A percentile compares a stretch with the other conserved stretches of the same genome.
These are phyloP conservation scores for Haplographium delicatum DNA, from an alignment of 495 filamentous ascomycete species.

Conservation along the genomic window DNA sequence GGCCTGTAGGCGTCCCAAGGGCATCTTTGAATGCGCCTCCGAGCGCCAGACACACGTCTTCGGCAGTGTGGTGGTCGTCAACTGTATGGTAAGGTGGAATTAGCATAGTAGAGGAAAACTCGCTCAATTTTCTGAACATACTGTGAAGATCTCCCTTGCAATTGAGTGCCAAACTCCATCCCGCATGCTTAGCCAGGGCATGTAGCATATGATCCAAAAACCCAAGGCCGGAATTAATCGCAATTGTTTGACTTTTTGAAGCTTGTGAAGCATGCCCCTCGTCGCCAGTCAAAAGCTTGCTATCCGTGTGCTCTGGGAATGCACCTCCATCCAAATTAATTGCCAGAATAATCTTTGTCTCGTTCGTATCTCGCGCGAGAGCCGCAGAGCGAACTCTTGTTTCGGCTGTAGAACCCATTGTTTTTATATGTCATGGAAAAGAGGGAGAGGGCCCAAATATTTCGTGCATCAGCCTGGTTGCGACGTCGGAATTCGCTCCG, in stretches of 20 bases:
- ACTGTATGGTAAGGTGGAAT: constrained; percentile 55
- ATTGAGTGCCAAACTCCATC: constrained; percentile 78
- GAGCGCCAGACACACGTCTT: constrained; percentile 91
- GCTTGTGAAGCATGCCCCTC: constrained; percentile 74
- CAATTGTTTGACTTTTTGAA: constrained; percentile 75
- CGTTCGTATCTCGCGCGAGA: constrained; percentile 84
- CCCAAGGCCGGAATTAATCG: constrained; percentile 90
- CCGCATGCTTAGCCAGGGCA: constrained; percentile 89
- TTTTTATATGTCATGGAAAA: neutral
- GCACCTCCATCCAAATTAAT: constrained; percentile 87
- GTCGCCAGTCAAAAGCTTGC: constrained; percentile 34
- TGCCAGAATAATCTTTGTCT: constrained; percentile 92
- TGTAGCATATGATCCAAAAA: constrained; percentile 99
- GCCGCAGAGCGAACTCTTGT: constrained; percentile 57
- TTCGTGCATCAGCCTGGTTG: too few relatives aligned
- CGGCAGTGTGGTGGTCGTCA: constrained; percentile 97
- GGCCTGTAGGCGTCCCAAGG: constrained; percentile 68
- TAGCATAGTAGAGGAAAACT: too few relatives aligned
- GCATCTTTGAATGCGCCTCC: constrained; percentile 76
- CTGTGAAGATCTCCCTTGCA: constrained; percentile 89
- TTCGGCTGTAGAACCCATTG: constrained; percentile 26
- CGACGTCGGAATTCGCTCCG: constrained; percentile 2
- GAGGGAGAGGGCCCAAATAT: too few relatives aligned
- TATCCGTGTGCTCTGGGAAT: constrained; percentile 56
- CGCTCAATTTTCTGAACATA: too few relatives aligned